A percentile compares a stretch with the other conserved stretches of the same genome.
phyloP scores from a whole-genome alignment of 1,284 basidiomycete species.

The Moniliella sp. region DNA sequence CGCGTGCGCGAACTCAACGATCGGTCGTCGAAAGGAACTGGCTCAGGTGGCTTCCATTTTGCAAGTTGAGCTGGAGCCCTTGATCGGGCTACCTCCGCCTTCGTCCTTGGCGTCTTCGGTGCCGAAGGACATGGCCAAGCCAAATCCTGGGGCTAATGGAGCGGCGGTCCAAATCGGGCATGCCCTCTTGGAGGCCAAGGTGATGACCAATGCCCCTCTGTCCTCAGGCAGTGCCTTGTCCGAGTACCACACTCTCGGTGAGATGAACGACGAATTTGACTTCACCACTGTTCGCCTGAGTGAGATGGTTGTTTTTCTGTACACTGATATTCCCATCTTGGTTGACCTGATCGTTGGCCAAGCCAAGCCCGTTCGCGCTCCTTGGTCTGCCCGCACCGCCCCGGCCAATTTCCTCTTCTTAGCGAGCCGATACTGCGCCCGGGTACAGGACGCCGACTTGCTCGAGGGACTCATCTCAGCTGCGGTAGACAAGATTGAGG shows the following conservation, averaged over 20 bases:
- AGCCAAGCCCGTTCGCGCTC: slow-evolving; percentile 42
- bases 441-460: slow-evolving; percentile 29
- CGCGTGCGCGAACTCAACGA: slow-evolving; percentile 18
- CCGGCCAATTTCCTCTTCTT: slow-evolving; percentile 37
- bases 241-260: too few species aligned
- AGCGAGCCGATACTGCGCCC: slow-evolving; percentile 52
- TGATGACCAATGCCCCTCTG: too few species aligned
- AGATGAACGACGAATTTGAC: slow-evolving; percentile 10
- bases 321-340: slow-evolving; percentile 50
- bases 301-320: slow-evolving; percentile 70
- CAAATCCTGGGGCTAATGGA: too few species aligned
- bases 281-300: slow-evolving; percentile 12
- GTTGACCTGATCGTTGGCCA: slow-evolving; percentile 53
- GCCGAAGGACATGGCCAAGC: too few species aligned
- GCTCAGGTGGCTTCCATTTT: slow-evolving; percentile 18
- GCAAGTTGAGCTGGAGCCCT: slow-evolving; percentile 10
- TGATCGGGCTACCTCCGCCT: slow-evolving; percentile 10
- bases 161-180: too few species aligned
- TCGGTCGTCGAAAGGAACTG: slow-evolving; percentile 10
- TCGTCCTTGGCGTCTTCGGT: too few species aligned
- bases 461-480: slow-evolving; percentile 74
- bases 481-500: slow-evolving; percentile 74
- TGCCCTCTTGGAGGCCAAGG: too few species aligned
- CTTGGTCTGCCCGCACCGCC: slow-evolving; percentile 28
- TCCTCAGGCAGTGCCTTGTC: too few species aligned